Evolutionary conservation across 2,329 filamentous ascomycete species (phyloP), one percentile per base, ranked within the genome.

Genomic region (Ambrosiella cleistominuta): DNA sequence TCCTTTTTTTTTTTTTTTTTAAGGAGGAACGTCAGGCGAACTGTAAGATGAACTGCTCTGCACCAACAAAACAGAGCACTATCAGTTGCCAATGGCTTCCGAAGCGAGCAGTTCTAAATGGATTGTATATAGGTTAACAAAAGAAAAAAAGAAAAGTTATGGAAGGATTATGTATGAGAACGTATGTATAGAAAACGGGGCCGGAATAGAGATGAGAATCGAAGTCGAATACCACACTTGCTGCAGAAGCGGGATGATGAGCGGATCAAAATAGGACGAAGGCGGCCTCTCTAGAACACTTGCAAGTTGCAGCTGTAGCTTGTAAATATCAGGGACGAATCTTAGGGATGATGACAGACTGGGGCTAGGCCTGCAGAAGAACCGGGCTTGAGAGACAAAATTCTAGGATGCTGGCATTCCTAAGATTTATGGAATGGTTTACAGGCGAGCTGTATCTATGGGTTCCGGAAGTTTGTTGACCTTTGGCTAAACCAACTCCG

Each of bases 181-280:
- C 27, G 27, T 27, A 27, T 27, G 27, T 27, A 27, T 13, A 47
- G 5, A 37, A n/a, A 53, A 38, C 15, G 7, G 13, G 17, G 7
- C 35, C 35, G 35, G 17, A 36, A 53, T 11, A 9, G 13, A 38
- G 37, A 53, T 37, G 12, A 37, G n/a, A 19, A 53, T 53, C 13
- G n/a, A 53, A 53, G 51, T 38, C 13, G 11, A 53, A 39, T 13
- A 53, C 51, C 35, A 53, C 51, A n/a, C 9, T 53, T 38, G 35
- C 44, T 47, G 44, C 44, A 47, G n/a, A 17, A 47, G 3, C 19
- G n/a, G 44, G n/a, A 47, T 47, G 19, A 3, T 53, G 51, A 53
- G 51, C 51, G 12, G 35, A 53, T 53, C 27, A 53, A 37, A 53
- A 53, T 53, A 53, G 51, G 51, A 53, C 38, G 51, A 53, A n/a